Base-by-base conservation (phyloP, 164 flowering plant species). In the Chimonanthus praecox region DNA sequence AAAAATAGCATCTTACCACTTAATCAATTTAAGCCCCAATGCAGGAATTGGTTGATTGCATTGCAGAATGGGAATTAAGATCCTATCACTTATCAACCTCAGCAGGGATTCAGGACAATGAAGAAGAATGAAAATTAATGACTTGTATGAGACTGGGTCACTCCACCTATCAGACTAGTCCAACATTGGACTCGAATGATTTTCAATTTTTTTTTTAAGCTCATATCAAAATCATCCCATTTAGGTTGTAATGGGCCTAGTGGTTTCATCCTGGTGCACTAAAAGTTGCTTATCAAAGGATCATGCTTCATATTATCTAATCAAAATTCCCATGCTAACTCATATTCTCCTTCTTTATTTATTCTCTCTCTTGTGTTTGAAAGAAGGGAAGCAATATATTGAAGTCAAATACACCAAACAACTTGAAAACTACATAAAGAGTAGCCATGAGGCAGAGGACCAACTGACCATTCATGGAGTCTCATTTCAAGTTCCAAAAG, bases 81-180 rank as follows among this genome's bases (percentile, higher is more conserved):
- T 33, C 2, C 33, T 33, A n/a, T 43, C 16, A 48, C 43, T 18
- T 20, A 73, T 11, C 47, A 77, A 49, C 43, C 13, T 58, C 11
- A 0, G 33, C 62, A 66, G 3, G 20, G 54, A 64, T 20, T 5
- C 66, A 58, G 58, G 58, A n/a, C 70, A 68, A 54, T 54, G 9
- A 20, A n/a, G 73, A 71, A 47, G 33, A 58, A 64, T 45, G 73
- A 73, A 67, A 71, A 83, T 97, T 89, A 33, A 33, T 33, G 33
- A 33, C 2, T 33, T 33, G 2, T 33, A 33, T 33, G 33, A 33
- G 33, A 33, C 2, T 33, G 33, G 33, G 33, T 33, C 33, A 33
- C 33, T 33, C 33, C 33, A 33, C 33, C 33, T 33, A 33, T 33
- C 33, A 33, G 33, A 33, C 33, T 33, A 33, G 33, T 33, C 33